Percentiles rank a stretch among this genome's conserved stretches.
phyloP scores from a whole-genome alignment of 2,329 filamentous ascomycete genomes.

The Rutstroemia sp. region DNA sequence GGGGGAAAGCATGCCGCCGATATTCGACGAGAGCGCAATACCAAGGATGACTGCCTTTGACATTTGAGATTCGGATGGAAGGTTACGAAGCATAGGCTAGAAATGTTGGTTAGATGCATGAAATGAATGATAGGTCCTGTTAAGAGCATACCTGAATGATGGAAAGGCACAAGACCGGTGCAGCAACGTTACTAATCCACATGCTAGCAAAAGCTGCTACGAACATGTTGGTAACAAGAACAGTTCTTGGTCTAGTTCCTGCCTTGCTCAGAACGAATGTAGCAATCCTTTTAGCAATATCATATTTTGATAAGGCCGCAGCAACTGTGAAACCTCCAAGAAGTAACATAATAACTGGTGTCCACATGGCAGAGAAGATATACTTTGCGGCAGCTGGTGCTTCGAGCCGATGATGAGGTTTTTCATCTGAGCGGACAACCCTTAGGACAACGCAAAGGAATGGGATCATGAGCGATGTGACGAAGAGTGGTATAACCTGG shows the following conservation, averaged over 20 bases:
- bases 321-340: constrained; percentile 95
- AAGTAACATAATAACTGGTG: constrained; percentile 95
- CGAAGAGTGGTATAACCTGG: constrained; percentile 89
- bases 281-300: constrained; percentile 94
- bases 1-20: constrained; percentile 91
- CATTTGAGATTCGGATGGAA: constrained; percentile 85
- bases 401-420: constrained; percentile 62
- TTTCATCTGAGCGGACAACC: constrained; percentile 72
- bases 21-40: constrained; percentile 90
- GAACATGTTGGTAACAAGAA: constrained; percentile 96
- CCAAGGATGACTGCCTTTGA: constrained; percentile 92
- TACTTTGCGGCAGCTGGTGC: constrained; percentile 74
- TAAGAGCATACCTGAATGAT: constrained; percentile 71
- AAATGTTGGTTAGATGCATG: constrained; percentile 3
- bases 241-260: constrained; percentile 80
- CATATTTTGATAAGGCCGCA: constrained; percentile 91
- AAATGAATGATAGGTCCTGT: neutral
- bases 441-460: constrained; percentile 84
- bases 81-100: constrained; percentile 85
- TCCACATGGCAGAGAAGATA: constrained; percentile 97
- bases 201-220: constrained; percentile 96
- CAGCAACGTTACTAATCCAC: constrained; percentile 98
- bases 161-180: constrained; percentile 92
- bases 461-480: constrained; percentile 87
- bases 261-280: constrained; percentile 95